Evolutionary conservation across 2,329 filamentous ascomycete genomes (phyloP), one percentile per base, ranked within the genome.

Genomic region (Xylariaceae sp.): DNA sequence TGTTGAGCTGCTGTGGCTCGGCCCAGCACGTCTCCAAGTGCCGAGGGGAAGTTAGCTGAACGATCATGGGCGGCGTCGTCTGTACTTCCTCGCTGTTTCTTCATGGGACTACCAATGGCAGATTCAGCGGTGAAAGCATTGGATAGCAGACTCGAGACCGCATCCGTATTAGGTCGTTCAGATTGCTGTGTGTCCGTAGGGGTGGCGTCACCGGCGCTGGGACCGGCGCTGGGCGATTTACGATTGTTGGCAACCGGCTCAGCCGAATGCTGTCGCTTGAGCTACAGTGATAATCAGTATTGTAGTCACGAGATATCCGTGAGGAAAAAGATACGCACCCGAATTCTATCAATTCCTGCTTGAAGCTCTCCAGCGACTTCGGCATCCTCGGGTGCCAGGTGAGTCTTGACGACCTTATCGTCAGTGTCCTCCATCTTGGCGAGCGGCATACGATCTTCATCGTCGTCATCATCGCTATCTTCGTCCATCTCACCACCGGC

Each of bases 341-440:
- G 87, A 68, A 94, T 92, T 59, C 89, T 85, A 61, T 89, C 82
- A 44, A 94, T 87, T 42, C 88, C 87, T 55, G 91, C 89, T 39
- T 86, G 85, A 47, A 94, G 75, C 67, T 92, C 88, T 44, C 85
- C 85, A 47, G 86, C 81, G 59, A 83, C 83, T 58, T 82, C 79
- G 45, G 81, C 82, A 63, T 92, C 89, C 56, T 92, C 88, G 1
- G 85, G 81, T 6, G 76, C 83, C 33, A 88, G 69, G 61, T 81
- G 77, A 43, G 74, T 71, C 57, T 80, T 78, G 47, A 75, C 70
- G 44, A 85, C 77, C 64, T 83, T 83, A 59, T 85, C 81, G 46
- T 82, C 77, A 31, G 78, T 69, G 42, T 87, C 82, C 32, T 82
- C 79, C 71, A 85, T 81, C 67, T 87, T 88, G 57, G 73, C 75